Conservation (phyloP, 1,139 yeast species). For the Saccharomyces hybrid region DNA sequence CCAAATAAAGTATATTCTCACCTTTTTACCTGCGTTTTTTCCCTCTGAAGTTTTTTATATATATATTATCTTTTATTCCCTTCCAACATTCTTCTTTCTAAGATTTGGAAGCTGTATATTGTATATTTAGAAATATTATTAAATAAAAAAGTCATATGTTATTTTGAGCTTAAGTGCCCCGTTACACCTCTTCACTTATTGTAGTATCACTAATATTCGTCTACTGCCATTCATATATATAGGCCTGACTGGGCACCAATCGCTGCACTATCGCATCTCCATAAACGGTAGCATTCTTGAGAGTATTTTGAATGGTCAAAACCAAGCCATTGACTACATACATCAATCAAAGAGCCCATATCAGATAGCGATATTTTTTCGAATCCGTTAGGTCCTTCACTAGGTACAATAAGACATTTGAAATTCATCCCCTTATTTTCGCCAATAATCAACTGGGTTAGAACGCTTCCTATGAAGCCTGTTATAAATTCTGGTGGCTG, state of each 20-base stretch:
- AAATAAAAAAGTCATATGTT: constrained; percentile 2
- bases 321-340: too few relatives aligned
- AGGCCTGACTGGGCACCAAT: constrained; percentile 30
- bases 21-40: not conserved
- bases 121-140: constrained; percentile 7
- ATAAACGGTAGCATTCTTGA: too few relatives aligned
- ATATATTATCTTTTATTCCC: constrained; percentile 8
- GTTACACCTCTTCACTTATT: too few relatives aligned
- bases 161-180: not conserved
- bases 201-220: too few relatives aligned
- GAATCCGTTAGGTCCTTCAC: too few relatives aligned
- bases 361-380: too few relatives aligned
- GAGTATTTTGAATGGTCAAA: too few relatives aligned
- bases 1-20: constrained; percentile 2
- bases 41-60: constrained; percentile 6
- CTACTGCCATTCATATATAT: constrained; percentile 25
- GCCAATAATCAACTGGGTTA: constrained; percentile 13
- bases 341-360: too few relatives aligned
- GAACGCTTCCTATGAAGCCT: constrained; percentile 25
- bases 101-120: constrained; percentile 6
- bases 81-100: constrained; percentile 5
- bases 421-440: not conserved
- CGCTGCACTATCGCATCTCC: too few relatives aligned
- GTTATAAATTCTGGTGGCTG: constrained; percentile 31
- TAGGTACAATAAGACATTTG: constrained; percentile 19